Percentiles rank a stretch among this genome's conserved stretches.
Conservation (phyloP, 2,329 filamentous ascomycete genomes). For the Fusarium nodosum region DNA sequence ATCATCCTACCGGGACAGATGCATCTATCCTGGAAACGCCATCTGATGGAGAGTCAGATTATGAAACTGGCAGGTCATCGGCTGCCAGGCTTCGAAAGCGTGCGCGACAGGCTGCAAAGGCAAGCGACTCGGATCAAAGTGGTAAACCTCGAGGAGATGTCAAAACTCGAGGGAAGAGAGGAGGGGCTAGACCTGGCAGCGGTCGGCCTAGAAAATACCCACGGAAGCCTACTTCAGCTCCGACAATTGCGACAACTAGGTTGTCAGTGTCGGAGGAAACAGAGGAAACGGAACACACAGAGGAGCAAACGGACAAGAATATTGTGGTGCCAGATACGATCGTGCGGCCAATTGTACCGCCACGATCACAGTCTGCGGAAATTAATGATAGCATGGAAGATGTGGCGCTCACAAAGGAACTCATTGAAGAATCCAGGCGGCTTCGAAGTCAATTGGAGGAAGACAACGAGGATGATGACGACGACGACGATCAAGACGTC, state of each 20-base stretch:
- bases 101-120: conserved; percentile 36
- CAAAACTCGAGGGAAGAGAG: conserved; percentile 55
- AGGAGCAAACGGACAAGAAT: conserved; percentile 27
- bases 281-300: neutral
- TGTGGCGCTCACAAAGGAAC: conserved; percentile 52
- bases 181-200: conserved; percentile 57
- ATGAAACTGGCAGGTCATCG: conserved; percentile 31
- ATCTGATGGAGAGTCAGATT: conserved; percentile 47
- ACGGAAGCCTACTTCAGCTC: conserved; percentile 40
- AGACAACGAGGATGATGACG: conserved; percentile 51
- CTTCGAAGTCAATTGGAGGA: conserved; percentile 42
- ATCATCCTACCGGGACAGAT: conserved; percentile 47
- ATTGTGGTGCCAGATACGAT: conserved; percentile 31
- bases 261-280: neutral
- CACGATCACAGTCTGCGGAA: conserved; percentile 6
- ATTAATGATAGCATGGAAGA: conserved; percentile 46
- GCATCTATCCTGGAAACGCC: conserved; percentile 43
- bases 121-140: conserved; percentile 15
- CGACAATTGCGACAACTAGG: conserved; percentile 11
- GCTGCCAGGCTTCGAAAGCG: conserved; percentile 49
- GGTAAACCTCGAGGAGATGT: conserved; percentile 42
- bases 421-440: conserved; percentile 29
- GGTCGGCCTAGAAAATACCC: conserved; percentile 58
- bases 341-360: conserved; percentile 23
- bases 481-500: conserved; percentile 53